These are phyloP conservation scores for Aureobasidium pullulans DNA, from an alignment of 2,329 filamentous ascomycete genomes.

Conservation along the genomic window DNA sequence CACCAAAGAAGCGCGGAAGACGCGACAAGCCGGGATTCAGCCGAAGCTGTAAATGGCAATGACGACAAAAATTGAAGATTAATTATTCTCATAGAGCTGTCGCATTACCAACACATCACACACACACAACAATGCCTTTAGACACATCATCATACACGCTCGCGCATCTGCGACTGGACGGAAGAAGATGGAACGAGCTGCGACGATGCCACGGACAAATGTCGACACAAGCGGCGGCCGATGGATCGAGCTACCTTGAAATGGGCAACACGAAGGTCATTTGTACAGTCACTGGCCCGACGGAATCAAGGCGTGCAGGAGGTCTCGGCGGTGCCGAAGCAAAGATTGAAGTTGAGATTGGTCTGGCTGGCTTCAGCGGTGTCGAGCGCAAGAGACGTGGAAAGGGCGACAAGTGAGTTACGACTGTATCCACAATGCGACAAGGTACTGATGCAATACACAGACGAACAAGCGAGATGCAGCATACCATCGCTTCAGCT, in stretches of 20 bases:
- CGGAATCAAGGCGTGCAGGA: slow-evolving; percentile 53
- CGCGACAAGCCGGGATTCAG: background rate
- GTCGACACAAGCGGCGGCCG: slow-evolving; percentile 82
- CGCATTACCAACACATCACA: background rate
- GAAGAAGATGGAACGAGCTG: slow-evolving; percentile 96
- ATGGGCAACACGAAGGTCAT: slow-evolving; percentile 98
- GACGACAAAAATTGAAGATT: background rate
- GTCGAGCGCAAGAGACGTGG: slow-evolving; percentile 74
- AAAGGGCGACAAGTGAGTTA: slow-evolving; percentile 66
- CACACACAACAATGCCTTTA: slow-evolving; percentile 65
- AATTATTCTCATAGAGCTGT: background rate
- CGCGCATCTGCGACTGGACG: slow-evolving; percentile 58
- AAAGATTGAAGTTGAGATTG: slow-evolving; percentile 71
- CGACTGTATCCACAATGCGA: background rate
- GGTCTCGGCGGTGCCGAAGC: slow-evolving; percentile 47
- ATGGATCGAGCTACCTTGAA: slow-evolving; percentile 88
- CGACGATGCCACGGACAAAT: slow-evolving; percentile 83
- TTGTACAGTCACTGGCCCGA: slow-evolving; percentile 81
- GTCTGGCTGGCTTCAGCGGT: slow-evolving; percentile 79
- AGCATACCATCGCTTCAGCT: slow-evolving; percentile 68
- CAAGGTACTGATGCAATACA: slow-evolving; percentile 1
- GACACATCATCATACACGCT: slow-evolving; percentile 89
- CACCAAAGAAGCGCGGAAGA: slow-evolving; percentile 1
- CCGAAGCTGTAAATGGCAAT: background rate
- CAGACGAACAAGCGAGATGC: slow-evolving; percentile 74